Conservation (phyloP, 148 eudicot genomes). For the Rhododendron ferrugineum region DNA sequence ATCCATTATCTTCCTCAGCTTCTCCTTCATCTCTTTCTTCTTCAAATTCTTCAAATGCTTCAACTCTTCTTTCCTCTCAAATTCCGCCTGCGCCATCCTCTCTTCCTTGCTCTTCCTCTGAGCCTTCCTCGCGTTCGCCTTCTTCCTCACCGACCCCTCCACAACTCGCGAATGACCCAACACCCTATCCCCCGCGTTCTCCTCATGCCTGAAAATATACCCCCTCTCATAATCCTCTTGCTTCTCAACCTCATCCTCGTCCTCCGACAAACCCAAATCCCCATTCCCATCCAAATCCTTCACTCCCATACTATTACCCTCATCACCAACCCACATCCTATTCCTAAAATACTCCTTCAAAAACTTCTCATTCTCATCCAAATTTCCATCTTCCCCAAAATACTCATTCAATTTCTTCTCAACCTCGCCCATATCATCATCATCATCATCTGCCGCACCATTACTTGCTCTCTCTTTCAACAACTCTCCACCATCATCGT, state of each 20-base stretch:
- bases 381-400: conserved; percentile 66
- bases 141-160: conserved; percentile 91
- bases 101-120: conserved; percentile 90
- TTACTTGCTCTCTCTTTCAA: conserved; percentile 40
- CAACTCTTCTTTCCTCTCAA: conserved; percentile 76
- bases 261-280: conserved; percentile 49
- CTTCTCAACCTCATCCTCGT: conserved; percentile 66
- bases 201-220: conserved; percentile 76
- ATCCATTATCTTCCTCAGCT: conserved; percentile 57
- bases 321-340: conserved; percentile 62
- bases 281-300: conserved; percentile 23
- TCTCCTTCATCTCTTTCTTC: conserved; percentile 81
- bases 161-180: conserved; percentile 62
- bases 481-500: conserved; percentile 33
- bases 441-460: conserved; percentile 21
- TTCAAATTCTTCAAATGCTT: conserved; percentile 89
- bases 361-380: conserved; percentile 58
- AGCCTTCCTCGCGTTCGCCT: conserved; percentile 57
- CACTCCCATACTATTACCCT: conserved; percentile 21
- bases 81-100: conserved; percentile 63
- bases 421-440: conserved; percentile 36
- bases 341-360: conserved; percentile 69
- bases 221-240: conserved; percentile 86
- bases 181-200: conserved; percentile 67
- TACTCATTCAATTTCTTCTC: conserved; percentile 58